These are phyloP conservation scores for Syncephalastrum sp. DNA, from an alignment of 371 early-diverging fungal genomes.

Conservation along the genomic window DNA sequence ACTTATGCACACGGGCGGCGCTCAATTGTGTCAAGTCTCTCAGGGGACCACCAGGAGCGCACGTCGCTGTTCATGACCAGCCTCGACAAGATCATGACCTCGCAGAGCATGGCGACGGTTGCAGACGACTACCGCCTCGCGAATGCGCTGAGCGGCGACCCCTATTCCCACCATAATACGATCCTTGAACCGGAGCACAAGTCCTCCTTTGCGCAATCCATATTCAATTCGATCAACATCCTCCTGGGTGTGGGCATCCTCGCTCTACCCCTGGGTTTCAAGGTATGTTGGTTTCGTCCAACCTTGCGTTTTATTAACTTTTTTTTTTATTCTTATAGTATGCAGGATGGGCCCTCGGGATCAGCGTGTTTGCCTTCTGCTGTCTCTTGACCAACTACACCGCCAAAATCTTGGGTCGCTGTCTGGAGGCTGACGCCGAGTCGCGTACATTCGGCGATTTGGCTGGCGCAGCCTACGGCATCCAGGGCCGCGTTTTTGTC, in stretches of 20 bases:
- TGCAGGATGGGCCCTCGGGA: slow-evolving; percentile 67
- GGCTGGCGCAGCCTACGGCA: slow-evolving; percentile 69
- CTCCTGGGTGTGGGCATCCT: slow-evolving; percentile 64
- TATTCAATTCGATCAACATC: slow-evolving; percentile 66
- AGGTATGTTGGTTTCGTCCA: slow-evolving; percentile 22
- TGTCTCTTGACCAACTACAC: slow-evolving; percentile 61
- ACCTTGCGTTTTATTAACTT: neutral
- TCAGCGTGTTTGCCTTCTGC: slow-evolving; percentile 55
- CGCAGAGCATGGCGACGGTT: slow-evolving; percentile 29
- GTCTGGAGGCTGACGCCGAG: slow-evolving; percentile 50
- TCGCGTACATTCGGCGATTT: slow-evolving; percentile 67
- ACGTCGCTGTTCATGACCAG: slow-evolving; percentile 26
- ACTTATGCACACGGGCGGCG: too few relatives aligned
- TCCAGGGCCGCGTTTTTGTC: slow-evolving; percentile 50
- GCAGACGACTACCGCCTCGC: slow-evolving; percentile 35
- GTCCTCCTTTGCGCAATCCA: slow-evolving; percentile 49
- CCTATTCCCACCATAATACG: neutral
- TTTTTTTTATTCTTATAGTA: slow-evolving; percentile 19
- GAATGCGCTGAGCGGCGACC: neutral
- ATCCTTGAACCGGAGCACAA: slow-evolving; percentile 11
- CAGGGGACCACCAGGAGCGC: slow-evolving; percentile 16
- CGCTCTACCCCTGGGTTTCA: slow-evolving; percentile 63
- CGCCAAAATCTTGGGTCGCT: slow-evolving; percentile 62
- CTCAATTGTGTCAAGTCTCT: too few relatives aligned
- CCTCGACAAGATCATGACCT: slow-evolving; percentile 29